These are phyloP conservation scores for Paspalum vaginatum DNA, from an alignment of 176 grass and related monocot species.

Conservation along the genomic window DNA sequence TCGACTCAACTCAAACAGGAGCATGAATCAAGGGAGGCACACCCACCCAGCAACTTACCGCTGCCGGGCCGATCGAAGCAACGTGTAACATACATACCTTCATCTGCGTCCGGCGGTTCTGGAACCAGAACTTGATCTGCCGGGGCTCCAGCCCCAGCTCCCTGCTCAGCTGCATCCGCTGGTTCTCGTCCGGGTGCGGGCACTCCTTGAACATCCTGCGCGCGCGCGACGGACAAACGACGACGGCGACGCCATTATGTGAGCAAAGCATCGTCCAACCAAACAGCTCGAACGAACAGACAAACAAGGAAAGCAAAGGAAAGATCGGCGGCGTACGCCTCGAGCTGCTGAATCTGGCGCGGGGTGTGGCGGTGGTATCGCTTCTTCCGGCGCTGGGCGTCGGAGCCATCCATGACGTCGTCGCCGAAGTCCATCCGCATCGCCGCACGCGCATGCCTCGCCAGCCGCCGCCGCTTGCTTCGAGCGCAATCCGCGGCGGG, in stretches of 20 bases:
- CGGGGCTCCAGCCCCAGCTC: conserved; percentile 80
- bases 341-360: conserved; percentile 93
- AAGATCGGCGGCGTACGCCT: conserved; percentile 53
- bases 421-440: conserved; percentile 82
- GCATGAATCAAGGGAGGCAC: too few relatives aligned
- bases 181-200: conserved; percentile 97
- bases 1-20: neutral
- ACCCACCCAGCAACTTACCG: too few relatives aligned
- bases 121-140: conserved; percentile 99
- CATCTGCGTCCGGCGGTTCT: conserved; percentile 96
- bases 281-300: neutral
- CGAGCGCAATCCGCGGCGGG: conserved; percentile 14
- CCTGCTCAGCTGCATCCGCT: conserved; percentile 88
- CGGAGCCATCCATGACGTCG: conserved; percentile 45
- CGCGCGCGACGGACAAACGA: neutral
- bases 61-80: too few relatives aligned
- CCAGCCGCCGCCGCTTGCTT: conserved; percentile 18
- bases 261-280: neutral
- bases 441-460: conserved; percentile 24
- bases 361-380: conserved; percentile 96
- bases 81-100: too few relatives aligned
- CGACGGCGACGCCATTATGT: neutral
- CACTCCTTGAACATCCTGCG: conserved; percentile 94
- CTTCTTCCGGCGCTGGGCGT: conserved; percentile 77
- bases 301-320: neutral